Evolutionary conservation across 140 eudicot species (phyloP).

Genomic region (Anethum foeniculum): DNA sequence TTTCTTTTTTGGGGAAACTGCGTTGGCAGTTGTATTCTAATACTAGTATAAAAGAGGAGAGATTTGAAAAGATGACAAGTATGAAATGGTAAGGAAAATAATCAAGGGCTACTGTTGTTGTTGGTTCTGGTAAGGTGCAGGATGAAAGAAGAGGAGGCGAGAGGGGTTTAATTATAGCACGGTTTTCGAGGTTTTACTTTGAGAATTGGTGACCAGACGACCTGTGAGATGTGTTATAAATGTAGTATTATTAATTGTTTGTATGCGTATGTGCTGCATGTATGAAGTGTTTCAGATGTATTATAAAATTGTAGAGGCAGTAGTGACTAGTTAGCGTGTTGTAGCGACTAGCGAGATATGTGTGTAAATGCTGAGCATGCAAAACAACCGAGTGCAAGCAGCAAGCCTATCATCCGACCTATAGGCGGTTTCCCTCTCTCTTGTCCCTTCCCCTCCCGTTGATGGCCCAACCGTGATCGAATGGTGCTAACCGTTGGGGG

Average conservation of each 20-base stretch:
- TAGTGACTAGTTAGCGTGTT: background rate
- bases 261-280: background rate
- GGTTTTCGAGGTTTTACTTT: conserved; percentile 5
- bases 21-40: background rate
- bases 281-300: background rate
- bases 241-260: background rate
- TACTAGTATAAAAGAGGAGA: background rate
- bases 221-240: background rate
- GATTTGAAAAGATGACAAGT: background rate
- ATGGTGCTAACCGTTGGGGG: too few relatives aligned
- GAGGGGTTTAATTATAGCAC: conserved; percentile 1
- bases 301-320: too few relatives aligned
- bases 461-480: background rate
- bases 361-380: background rate
- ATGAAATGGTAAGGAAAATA: background rate
- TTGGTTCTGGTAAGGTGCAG: background rate
- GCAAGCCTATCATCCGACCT: background rate
- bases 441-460: background rate
- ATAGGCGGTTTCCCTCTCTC: conserved; percentile 2
- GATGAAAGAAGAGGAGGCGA: background rate
- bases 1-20: background rate
- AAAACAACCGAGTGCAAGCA: background rate
- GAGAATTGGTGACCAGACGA: background rate
- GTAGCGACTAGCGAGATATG: background rate
- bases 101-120: background rate